Evolutionary conservation across 441 rosid genomes (phyloP), one percentile per base, ranked within the genome.

Genomic region (Eutrema salsugineum): DNA sequence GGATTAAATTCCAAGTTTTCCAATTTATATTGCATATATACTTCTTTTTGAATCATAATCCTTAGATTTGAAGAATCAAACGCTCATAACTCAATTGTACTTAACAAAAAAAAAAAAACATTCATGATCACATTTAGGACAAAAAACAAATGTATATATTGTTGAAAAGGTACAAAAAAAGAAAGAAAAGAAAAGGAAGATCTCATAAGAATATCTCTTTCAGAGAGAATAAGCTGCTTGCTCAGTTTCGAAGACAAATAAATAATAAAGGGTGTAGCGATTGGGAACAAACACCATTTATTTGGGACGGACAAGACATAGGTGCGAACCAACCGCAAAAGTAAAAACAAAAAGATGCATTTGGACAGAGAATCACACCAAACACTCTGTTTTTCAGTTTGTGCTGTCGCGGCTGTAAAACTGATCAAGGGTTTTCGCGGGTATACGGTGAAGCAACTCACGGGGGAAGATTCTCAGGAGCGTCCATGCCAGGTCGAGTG

Each of bases 401-500:
- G 82, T 44, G 27, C 85, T 57, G 71, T 91, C 98, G 14, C 98
- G 87, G 75, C 91, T 89, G 77, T 94, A 94, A 80, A 60, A 94
- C 70, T 58, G 88, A 50, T 94, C 98, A 6, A 94, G 89, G 17
- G 96, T 94, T 82, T 94, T 94, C 5, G 92, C 96, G 5, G 98
- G 98, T 57, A 94, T 91, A 77, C 98, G 96, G 74, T 94, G 97
- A 43, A 94, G 97, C 47, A 94, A 88, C 72, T 94, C 97, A 14
- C 98, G 96, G 12, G 98, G 98, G 81, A 91, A 94, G 70, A 94
- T 91, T 33, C 98, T 89, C 16, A 94, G 93, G 60, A 94, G 84
- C 0, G 97, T 89, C 98, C 98, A 94, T 11, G 98, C 98, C 75
- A 94, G 78, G 78, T 94, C 98, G 24, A 94, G 94, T 28, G 98